Evolutionary conservation across 495 filamentous ascomycete genomes (phyloP).

Genomic region (Aspergillus panamensis): DNA sequence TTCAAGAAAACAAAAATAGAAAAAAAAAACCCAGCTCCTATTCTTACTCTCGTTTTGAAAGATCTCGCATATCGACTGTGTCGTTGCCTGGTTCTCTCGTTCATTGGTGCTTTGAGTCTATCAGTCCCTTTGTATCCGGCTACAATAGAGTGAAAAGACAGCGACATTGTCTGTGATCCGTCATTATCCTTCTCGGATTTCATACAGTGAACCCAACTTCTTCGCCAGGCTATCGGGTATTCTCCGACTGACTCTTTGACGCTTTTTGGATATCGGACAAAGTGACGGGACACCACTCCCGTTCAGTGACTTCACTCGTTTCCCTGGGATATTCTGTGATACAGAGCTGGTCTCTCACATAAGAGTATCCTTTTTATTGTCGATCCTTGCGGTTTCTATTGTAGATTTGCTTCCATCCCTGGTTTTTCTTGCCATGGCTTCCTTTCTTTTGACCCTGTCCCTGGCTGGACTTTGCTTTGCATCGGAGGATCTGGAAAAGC

Average conservation of each 20-base stretch:
- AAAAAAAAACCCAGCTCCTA: constrained; percentile 2
- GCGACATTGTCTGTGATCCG: constrained; percentile 7
- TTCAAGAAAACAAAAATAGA: constrained; percentile 5
- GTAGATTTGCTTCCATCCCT: constrained; percentile 1
- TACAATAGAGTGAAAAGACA: not conserved
- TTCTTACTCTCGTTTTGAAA: constrained; percentile 4
- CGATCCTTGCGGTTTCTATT: not conserved
- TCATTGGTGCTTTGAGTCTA: constrained; percentile 1
- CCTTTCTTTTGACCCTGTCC: constrained; percentile 20
- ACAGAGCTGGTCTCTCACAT: constrained; percentile 27
- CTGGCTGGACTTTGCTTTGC: constrained; percentile 33
- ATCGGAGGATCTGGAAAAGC: constrained; percentile 32
- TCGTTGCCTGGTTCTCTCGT: constrained; percentile 2
- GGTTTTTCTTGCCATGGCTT: constrained; percentile 12
- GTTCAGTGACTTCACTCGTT: constrained; percentile 8
- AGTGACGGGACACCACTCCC: not conserved
- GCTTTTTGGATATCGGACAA: not conserved
- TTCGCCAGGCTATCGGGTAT: not conserved
- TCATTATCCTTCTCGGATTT: not conserved
- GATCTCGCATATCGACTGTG: constrained; percentile 2
- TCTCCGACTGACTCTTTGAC: not conserved
- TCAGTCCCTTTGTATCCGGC: not conserved
- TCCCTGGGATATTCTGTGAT: constrained; percentile 7
- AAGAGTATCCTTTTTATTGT: constrained; percentile 7
- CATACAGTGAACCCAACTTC: not conserved